Percentiles rank a stretch among this genome's conserved stretches.
These are phyloP conservation scores for Solanum sitiens DNA, from an alignment of 257 asterid genomes.

Conservation along the genomic window DNA sequence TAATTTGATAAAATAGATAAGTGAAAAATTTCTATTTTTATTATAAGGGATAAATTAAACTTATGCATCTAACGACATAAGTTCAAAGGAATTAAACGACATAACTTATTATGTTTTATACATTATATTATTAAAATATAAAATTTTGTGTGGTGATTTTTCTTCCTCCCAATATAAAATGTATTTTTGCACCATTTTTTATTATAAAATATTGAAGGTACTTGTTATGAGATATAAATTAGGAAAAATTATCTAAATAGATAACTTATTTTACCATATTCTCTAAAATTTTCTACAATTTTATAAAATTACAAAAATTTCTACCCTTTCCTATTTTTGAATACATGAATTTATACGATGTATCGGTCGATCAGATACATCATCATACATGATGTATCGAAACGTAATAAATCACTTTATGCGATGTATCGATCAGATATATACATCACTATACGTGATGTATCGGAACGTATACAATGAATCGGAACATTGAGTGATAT, in stretches of 20 bases:
- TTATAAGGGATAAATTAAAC: neutral
- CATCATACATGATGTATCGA: neutral
- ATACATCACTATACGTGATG: too few species aligned
- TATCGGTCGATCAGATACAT: too few species aligned
- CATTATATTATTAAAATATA: too few species aligned
- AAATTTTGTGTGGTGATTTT: neutral
- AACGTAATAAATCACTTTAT: neutral
- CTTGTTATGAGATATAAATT: neutral
- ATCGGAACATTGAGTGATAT: too few species aligned
- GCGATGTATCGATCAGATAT: neutral
- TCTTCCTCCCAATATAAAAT: neutral
- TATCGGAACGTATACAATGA: too few species aligned
- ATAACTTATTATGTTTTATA: neutral
- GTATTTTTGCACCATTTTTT: neutral
- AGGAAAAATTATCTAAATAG: neutral
- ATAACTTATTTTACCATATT: too few species aligned
- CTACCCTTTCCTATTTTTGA: neutral
- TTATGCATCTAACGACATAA: neutral
- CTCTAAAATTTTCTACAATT: too few species aligned
- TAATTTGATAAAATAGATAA: neutral
- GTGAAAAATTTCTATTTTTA: too few species aligned
- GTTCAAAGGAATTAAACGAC: neutral
- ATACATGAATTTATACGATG: too few species aligned
- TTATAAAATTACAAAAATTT: too few species aligned
- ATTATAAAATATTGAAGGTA: neutral